Evolutionary conservation across 495 filamentous ascomycete genomes (phyloP).

Genomic region (Lindgomyces ingoldianus): DNA sequence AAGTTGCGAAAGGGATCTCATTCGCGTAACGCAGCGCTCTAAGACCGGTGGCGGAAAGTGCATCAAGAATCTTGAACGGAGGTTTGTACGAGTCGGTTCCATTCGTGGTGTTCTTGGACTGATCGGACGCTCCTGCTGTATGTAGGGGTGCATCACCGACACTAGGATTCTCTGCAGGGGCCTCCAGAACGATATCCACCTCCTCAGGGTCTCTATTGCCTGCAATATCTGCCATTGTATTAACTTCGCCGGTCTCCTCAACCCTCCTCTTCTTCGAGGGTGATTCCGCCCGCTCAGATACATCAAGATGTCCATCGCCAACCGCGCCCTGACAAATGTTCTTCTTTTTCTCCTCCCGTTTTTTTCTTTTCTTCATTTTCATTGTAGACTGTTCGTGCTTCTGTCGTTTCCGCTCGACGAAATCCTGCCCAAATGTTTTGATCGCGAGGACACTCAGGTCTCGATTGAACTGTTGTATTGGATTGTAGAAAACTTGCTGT

Average conservation of each 20-base stretch:
- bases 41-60: conserved; percentile 90
- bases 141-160: neutral
- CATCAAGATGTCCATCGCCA: too few species aligned
- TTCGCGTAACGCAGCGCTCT: conserved; percentile 89
- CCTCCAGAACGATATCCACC: neutral
- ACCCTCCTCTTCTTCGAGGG: conserved; percentile 16
- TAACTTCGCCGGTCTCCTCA: neutral
- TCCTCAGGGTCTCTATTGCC: neutral
- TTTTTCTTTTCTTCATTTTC: conserved; percentile 31
- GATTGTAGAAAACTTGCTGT: conserved; percentile 95
- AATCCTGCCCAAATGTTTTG: conserved; percentile 74
- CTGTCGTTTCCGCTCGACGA: conserved; percentile 47
- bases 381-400: conserved; percentile 47
- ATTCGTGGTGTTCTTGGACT: neutral
- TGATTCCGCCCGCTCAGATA: neutral
- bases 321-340: too few species aligned
- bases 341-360: neutral
- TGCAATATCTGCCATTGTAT: too few species aligned
- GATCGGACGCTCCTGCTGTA: neutral
- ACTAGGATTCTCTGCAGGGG: neutral
- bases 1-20: conserved; percentile 80
- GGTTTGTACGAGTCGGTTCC: conserved; percentile 4
- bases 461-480: conserved; percentile 97
- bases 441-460: conserved; percentile 92
- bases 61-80: conserved; percentile 82